These are phyloP conservation scores for Scalesia atractyloides DNA, from an alignment of 129 eudicot species.

Conservation along the genomic window DNA sequence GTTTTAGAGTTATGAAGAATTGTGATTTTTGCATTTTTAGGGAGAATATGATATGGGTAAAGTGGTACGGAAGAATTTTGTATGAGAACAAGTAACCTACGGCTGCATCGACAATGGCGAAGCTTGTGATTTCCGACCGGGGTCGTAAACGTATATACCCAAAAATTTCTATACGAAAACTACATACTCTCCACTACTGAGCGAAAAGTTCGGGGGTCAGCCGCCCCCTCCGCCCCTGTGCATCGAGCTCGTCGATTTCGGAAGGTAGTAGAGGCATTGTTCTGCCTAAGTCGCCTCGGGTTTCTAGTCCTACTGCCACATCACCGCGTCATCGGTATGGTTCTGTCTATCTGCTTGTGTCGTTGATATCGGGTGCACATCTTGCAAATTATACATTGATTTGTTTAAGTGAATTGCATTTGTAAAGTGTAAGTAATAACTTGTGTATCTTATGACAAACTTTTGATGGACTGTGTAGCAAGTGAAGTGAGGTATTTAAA, in stretches of 20 bases:
- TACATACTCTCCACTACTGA: too few species aligned
- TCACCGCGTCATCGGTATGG: conserved; percentile 69
- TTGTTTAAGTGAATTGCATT: conserved; percentile 2
- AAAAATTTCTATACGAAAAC: too few species aligned
- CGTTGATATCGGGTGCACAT: not conserved
- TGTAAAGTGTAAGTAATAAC: not conserved
- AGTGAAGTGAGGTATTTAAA: not conserved
- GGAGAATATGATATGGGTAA: conserved; percentile 60
- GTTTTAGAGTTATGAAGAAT: conserved; percentile 23
- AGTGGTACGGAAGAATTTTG: conserved; percentile 56
- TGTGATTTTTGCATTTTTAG: conserved; percentile 21
- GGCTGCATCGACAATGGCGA: conserved; percentile 70
- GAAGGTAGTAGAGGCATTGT: conserved; percentile 77
- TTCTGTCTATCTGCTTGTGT: not conserved
- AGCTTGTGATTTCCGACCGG: too few species aligned
- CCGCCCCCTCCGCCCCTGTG: too few species aligned
- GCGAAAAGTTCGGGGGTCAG: too few species aligned
- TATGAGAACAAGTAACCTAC: conserved; percentile 72
- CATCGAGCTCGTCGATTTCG: conserved; percentile 70
- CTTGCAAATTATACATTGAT: not conserved
- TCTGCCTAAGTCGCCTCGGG: conserved; percentile 58
- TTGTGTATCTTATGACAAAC: conserved; percentile 6
- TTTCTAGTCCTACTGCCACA: conserved; percentile 61
- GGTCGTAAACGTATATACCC: too few species aligned
- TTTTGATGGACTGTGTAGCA: not conserved